These are phyloP conservation scores for Bruguiera gymnorhiza DNA, from an alignment of 345 rosid genomes.

Conservation along the genomic window DNA sequence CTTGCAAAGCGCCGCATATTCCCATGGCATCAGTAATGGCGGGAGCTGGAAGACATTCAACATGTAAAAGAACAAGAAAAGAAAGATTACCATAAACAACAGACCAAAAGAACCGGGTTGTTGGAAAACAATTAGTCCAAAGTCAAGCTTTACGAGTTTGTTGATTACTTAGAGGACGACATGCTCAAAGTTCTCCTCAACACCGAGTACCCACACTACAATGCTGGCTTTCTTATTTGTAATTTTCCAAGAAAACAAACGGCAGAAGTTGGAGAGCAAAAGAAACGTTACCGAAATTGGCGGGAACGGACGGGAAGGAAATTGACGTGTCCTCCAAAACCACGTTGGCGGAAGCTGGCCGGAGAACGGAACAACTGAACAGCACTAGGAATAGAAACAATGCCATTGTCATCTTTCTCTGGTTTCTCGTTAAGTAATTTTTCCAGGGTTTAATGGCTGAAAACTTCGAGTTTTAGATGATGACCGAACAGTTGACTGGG, in stretches of 20 bases:
- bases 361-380: conserved; percentile 21
- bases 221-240: not conserved
- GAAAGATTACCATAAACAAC: not conserved
- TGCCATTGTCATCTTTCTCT: conserved; percentile 23
- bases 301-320: conserved; percentile 67
- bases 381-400: conserved; percentile 14
- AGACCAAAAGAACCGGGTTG: not conserved
- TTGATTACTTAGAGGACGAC: too few relatives aligned
- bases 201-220: too few relatives aligned
- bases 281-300: conserved; percentile 54
- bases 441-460: too few relatives aligned
- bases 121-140: too few relatives aligned
- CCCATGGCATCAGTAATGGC: conserved; percentile 31
- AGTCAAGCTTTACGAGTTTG: too few relatives aligned
- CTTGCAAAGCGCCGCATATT: conserved; percentile 56
- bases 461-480: too few relatives aligned
- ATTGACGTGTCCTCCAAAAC: conserved; percentile 45
- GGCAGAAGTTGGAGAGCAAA: not conserved
- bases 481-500: too few relatives aligned
- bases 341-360: conserved; percentile 39
- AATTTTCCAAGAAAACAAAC: conserved; percentile 21
- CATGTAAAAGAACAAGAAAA: not conserved
- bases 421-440: too few relatives aligned
- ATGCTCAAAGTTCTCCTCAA: too few relatives aligned
- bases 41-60: conserved; percentile 29